Percentiles rank a stretch among this genome's conserved stretches.
These are phyloP conservation scores for Epichloe amarillans DNA, from an alignment of 2,329 filamentous ascomycete genomes.

Conservation along the genomic window DNA sequence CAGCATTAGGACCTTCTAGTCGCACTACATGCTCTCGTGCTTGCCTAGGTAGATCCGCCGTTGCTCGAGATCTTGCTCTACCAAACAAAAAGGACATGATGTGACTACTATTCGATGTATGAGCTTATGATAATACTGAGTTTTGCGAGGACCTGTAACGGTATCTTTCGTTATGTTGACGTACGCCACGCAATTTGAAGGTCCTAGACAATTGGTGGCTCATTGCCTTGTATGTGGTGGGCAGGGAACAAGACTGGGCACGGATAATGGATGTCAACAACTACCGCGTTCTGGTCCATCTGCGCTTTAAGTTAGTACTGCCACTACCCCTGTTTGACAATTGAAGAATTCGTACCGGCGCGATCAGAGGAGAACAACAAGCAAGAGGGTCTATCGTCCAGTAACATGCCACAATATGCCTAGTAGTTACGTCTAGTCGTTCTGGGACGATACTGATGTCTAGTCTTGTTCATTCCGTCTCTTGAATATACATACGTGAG, in stretches of 20 bases:
- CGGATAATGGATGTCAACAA: not conserved
- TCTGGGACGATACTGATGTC: not conserved
- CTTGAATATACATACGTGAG: not conserved
- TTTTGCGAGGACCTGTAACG: not conserved
- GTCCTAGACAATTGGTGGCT: not conserved
- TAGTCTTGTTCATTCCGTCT: too few relatives aligned
- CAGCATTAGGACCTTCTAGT: constrained; percentile 34
- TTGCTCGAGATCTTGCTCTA: constrained; percentile 36
- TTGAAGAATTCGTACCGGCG: not conserved
- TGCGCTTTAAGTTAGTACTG: not conserved
- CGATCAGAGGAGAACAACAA: too few relatives aligned
- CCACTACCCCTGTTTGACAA: not conserved
- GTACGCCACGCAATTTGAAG: not conserved
- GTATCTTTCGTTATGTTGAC: not conserved
- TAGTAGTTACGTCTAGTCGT: not conserved
- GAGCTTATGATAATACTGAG: not conserved
- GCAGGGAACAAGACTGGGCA: not conserved
- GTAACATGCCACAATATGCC: not conserved
- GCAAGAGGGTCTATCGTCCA: not conserved
- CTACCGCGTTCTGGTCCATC: not conserved
- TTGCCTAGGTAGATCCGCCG: constrained; percentile 41
- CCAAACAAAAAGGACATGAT: constrained; percentile 44
- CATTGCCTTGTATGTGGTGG: not conserved
- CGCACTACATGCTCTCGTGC: constrained; percentile 40
- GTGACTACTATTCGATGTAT: not conserved